phyloP scores from a whole-genome alignment of 2,329 filamentous ascomycete genomes.

The Dothideomycetes sp. region DNA sequence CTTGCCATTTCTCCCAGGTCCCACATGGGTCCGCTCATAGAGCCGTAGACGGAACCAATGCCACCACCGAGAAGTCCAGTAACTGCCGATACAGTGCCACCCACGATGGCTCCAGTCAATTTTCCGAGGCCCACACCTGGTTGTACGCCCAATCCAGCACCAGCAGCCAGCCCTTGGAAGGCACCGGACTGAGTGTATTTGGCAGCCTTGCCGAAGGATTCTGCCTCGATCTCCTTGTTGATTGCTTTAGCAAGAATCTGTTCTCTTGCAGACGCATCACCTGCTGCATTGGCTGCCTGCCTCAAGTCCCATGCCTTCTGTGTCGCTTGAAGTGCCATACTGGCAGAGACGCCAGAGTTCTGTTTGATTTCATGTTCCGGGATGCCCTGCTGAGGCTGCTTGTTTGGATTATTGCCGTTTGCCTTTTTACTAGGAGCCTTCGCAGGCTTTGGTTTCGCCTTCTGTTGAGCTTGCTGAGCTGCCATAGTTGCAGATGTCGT shows the following conservation, averaged over 20 bases:
- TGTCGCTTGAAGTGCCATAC: slow-evolving; percentile 27
- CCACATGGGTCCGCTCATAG: slow-evolving; percentile 29
- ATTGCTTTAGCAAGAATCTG: slow-evolving; percentile 31
- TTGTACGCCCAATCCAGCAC: slow-evolving; percentile 29
- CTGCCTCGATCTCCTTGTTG: slow-evolving; percentile 33
- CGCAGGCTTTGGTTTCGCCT: too few relatives aligned
- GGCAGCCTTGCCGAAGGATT: slow-evolving; percentile 33
- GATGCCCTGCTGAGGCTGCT: slow-evolving; percentile 17
- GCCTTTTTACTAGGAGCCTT: too few relatives aligned
- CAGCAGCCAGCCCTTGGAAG: slow-evolving; percentile 32
- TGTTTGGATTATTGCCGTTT: too few relatives aligned
- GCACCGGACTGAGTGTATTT: slow-evolving; percentile 32
- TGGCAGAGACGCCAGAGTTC: slow-evolving; percentile 30
- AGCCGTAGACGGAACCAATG: slow-evolving; percentile 28
- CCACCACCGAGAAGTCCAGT: slow-evolving; percentile 29
- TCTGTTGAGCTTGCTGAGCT: too few relatives aligned
- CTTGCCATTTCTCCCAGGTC: slow-evolving; percentile 29
- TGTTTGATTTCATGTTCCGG: slow-evolving; percentile 31
- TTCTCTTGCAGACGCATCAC: slow-evolving; percentile 30
- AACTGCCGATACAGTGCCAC: slow-evolving; percentile 25
- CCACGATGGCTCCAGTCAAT: slow-evolving; percentile 28
- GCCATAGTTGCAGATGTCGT: too few relatives aligned
- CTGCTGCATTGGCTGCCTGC: slow-evolving; percentile 32
- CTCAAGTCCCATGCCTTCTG: slow-evolving; percentile 32
- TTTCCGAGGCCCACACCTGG: slow-evolving; percentile 29